These are phyloP conservation scores for Mycena crocata DNA, from an alignment of 768 basidiomycete species.

Conservation along the genomic window DNA sequence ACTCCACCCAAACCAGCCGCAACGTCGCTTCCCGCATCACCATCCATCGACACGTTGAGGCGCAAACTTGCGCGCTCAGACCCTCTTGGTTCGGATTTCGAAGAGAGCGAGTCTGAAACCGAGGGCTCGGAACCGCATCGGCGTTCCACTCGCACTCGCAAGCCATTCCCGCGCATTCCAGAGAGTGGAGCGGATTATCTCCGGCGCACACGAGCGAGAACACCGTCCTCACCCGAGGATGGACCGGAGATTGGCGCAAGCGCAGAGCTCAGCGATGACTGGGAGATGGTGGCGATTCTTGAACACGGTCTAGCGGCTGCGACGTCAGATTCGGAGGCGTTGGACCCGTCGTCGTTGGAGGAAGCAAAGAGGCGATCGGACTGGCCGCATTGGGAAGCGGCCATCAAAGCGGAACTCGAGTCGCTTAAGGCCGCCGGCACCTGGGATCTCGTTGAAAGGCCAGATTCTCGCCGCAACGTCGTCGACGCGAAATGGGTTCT, in stretches of 20 bases:
- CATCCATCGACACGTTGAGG: not conserved
- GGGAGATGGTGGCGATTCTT: not conserved
- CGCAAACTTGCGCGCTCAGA: not conserved
- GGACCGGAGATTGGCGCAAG: not conserved
- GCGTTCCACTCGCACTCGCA: no score
- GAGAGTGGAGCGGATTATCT: no score
- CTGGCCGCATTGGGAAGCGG: conserved; percentile 34
- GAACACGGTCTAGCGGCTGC: conserved; percentile 32
- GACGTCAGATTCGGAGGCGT: conserved; percentile 31
- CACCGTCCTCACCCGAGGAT: no score
- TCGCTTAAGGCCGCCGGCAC: conserved; percentile 47
- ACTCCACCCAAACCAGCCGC: not conserved
- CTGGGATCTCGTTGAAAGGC: conserved; percentile 43
- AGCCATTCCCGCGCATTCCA: no score
- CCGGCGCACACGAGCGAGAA: no score
- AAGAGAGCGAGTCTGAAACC: not conserved
- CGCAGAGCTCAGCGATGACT: not conserved
- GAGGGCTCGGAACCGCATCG: not conserved
- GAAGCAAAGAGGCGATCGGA: no score
- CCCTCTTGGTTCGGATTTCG: conserved; percentile 6
- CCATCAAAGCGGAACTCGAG: conserved; percentile 36
- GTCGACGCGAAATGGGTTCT: conserved; percentile 41
- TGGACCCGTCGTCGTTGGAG: conserved; percentile 30
- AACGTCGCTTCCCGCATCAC: conserved; percentile 1
- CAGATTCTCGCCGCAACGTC: conserved; percentile 39